Evolutionary conservation across 345 rosid species (phyloP).

Genomic region (Ailanthus altissimus): DNA sequence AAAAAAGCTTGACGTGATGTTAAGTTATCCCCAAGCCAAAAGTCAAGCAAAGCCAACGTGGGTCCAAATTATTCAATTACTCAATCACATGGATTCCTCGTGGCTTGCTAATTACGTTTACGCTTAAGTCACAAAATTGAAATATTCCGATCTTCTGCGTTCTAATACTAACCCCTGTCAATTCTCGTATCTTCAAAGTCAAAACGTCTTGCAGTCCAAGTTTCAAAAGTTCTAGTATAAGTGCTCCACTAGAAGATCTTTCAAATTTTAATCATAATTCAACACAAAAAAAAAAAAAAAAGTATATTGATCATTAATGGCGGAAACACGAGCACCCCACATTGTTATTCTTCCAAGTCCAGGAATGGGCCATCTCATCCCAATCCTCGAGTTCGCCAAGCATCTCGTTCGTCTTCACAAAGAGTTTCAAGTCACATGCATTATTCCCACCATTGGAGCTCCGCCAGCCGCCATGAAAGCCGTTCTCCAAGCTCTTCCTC

Average conservation of each 20-base stretch:
- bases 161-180: no score
- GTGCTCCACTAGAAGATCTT: background rate
- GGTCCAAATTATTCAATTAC: no score
- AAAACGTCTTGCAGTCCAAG: background rate
- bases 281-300: background rate
- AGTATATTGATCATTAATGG: no score
- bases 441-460: constrained; percentile 33
- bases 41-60: no score
- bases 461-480: constrained; percentile 31
- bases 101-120: no score
- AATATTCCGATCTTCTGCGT: no score
- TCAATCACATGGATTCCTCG: no score
- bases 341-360: constrained; percentile 34
- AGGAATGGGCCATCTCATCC: constrained; percentile 49
- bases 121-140: no score
- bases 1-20: no score
- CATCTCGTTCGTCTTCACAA: constrained; percentile 28
- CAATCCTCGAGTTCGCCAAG: constrained; percentile 36
- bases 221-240: background rate
- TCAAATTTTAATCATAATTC: background rate
- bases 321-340: background rate
- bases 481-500: constrained; percentile 41
- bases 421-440: constrained; percentile 19
- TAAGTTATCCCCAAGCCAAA: no score
- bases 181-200: no score